These are phyloP conservation scores for Exidia glandulosa DNA, from an alignment of 768 basidiomycete species.

Conservation along the genomic window DNA sequence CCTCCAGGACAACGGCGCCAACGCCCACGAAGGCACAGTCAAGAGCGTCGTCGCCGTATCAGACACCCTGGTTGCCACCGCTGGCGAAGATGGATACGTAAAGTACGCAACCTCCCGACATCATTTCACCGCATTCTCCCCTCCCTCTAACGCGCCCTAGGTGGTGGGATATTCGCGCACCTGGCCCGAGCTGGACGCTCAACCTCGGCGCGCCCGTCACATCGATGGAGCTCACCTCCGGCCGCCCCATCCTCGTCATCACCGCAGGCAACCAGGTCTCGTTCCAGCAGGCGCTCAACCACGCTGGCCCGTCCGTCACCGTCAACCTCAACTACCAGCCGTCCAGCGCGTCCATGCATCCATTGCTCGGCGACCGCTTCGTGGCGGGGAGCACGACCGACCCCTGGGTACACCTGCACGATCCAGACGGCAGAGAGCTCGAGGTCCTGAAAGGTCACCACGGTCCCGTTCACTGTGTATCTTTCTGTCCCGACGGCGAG, in stretches of 20 bases:
- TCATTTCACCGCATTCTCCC: neutral
- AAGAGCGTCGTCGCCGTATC: slow-evolving; percentile 93
- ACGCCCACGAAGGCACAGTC: slow-evolving; percentile 80
- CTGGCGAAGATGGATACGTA: slow-evolving; percentile 84
- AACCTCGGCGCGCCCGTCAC: slow-evolving; percentile 73
- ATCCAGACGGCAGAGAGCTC: slow-evolving; percentile 78
- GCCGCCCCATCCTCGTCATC: slow-evolving; percentile 74
- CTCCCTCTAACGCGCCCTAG: slow-evolving; percentile 26
- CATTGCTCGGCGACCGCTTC: slow-evolving; percentile 77
- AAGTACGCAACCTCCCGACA: slow-evolving; percentile 57
- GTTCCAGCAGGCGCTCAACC: slow-evolving; percentile 71
- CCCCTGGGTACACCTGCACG: slow-evolving; percentile 95
- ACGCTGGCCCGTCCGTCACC: slow-evolving; percentile 26
- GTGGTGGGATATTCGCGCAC: slow-evolving; percentile 93
- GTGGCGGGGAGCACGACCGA: slow-evolving; percentile 83
- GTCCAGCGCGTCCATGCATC: slow-evolving; percentile 92
- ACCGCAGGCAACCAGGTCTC: slow-evolving; percentile 88
- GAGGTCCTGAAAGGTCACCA: slow-evolving; percentile 95
- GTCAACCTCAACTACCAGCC: slow-evolving; percentile 61
- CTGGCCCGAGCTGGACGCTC: slow-evolving; percentile 56
- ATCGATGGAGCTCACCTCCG: slow-evolving; percentile 84
- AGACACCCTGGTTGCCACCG: slow-evolving; percentile 76
- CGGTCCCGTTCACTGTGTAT: slow-evolving; percentile 90
- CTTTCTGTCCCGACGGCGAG: slow-evolving; percentile 93
- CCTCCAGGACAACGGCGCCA: slow-evolving; percentile 46